phyloP scores from a whole-genome alignment of 2,329 filamentous ascomycete species.

The Fusarium concolor region DNA sequence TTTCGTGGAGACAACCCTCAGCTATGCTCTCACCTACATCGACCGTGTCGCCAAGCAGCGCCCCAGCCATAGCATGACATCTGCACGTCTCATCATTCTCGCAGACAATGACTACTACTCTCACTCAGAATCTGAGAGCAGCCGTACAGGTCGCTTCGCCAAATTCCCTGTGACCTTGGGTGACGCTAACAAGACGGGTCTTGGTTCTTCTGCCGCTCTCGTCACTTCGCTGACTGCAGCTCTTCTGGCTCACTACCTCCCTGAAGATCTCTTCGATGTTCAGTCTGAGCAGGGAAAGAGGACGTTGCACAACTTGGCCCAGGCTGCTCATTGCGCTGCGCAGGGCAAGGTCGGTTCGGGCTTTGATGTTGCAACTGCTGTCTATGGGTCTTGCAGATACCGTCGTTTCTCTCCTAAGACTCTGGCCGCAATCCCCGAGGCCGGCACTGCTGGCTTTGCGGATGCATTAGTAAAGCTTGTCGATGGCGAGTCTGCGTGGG shows the following conservation, averaged over 20 bases:
- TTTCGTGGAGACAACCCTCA: conserved; percentile 92
- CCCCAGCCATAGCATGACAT: conserved; percentile 65
- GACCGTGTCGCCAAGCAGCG: conserved; percentile 55
- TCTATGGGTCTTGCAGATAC: conserved; percentile 92
- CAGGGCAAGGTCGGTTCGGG: conserved; percentile 97
- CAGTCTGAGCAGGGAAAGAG: conserved; percentile 63
- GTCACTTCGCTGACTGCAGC: conserved; percentile 88
- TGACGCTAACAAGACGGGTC: conserved; percentile 91
- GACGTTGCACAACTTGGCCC: conserved; percentile 89
- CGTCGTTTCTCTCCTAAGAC: conserved; percentile 88
- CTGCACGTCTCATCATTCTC: conserved; percentile 84
- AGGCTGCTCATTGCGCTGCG: conserved; percentile 92
- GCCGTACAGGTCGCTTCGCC: conserved; percentile 69
- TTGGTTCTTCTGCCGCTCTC: conserved; percentile 93
- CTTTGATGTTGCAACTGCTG: conserved; percentile 93
- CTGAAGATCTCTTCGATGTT: conserved; percentile 67
- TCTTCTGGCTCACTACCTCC: conserved; percentile 80
- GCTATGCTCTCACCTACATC: conserved; percentile 88
- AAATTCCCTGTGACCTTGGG: conserved; percentile 80
- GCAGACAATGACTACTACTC: conserved; percentile 99
- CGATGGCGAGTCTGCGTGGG: conserved; percentile 75
- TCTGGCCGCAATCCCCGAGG: conserved; percentile 74
- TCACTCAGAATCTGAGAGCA: conserved; percentile 53
- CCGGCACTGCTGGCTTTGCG: conserved; percentile 75
- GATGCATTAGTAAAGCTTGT: conserved; percentile 73